Percentiles rank a stretch among this genome's conserved stretches.
Conservation (phyloP, 352 stramenopile species). For the Saprolegnia parasitica region DNA sequence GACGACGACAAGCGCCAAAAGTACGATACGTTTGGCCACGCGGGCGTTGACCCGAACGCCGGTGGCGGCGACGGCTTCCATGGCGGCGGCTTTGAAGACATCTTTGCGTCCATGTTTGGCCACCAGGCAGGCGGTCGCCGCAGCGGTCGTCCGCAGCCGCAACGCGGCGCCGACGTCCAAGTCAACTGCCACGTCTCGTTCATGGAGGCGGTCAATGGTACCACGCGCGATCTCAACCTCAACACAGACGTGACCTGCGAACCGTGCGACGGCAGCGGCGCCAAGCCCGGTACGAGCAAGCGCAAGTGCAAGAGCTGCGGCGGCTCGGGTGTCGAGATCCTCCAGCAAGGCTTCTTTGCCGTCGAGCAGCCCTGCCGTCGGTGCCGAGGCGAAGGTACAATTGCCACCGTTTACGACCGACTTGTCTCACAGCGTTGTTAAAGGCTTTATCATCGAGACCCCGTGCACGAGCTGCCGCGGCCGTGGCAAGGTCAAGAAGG, state of each 20-base stretch:
- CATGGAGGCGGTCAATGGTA: constrained; percentile 93
- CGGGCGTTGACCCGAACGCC: constrained; percentile 89
- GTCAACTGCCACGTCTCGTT: constrained; percentile 91
- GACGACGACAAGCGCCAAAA: constrained; percentile 91
- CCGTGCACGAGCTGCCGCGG: constrained; percentile 75
- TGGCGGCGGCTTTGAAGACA: constrained; percentile 87
- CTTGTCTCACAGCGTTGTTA: neutral
- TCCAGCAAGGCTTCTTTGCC: constrained; percentile 87
- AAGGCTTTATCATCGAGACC: constrained; percentile 64
- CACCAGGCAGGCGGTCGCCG: constrained; percentile 47
- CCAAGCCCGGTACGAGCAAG: constrained; percentile 78
- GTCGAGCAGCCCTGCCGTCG: constrained; percentile 82
- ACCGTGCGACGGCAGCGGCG: constrained; percentile 70
- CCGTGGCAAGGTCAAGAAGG: constrained; percentile 84
- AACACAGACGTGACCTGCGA: constrained; percentile 73
- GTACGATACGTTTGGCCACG: constrained; percentile 94
- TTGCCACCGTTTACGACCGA: neutral
- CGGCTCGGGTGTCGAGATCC: constrained; percentile 78
- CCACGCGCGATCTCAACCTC: constrained; percentile 84
- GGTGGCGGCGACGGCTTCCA: constrained; percentile 53
- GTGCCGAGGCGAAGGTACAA: constrained; percentile 67
- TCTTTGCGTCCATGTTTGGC: constrained; percentile 83
- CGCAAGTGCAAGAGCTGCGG: constrained; percentile 77
- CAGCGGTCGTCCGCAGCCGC: constrained; percentile 58
- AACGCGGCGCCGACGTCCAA: constrained; percentile 92